A percentile compares a stretch with the other conserved stretches of the same genome.
Conservation (phyloP, 2,329 filamentous ascomycete species). For the Chrysosporium queenslandicum region DNA sequence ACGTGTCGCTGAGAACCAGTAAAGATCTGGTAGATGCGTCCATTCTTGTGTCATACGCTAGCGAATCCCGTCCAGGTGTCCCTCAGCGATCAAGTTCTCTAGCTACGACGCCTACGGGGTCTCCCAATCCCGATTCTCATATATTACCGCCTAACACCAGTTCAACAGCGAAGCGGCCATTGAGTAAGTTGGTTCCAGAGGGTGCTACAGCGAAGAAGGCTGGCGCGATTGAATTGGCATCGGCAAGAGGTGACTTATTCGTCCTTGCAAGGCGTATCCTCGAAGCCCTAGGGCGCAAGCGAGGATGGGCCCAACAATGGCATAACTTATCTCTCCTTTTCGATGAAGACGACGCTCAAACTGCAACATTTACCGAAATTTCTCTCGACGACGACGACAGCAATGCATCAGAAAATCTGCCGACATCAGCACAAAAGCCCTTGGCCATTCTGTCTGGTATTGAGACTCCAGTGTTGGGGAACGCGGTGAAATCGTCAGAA, state of each 20-base stretch:
- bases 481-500: constrained; percentile 51
- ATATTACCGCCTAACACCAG: constrained; percentile 13
- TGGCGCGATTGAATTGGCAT: constrained; percentile 72
- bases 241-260: constrained; percentile 71
- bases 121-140: neutral
- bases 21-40: constrained; percentile 21
- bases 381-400: constrained; percentile 26
- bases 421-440: neutral
- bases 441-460: constrained; percentile 39
- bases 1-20: constrained; percentile 28
- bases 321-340: constrained; percentile 42
- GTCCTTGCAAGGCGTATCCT: constrained; percentile 70
- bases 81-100: constrained; percentile 31
- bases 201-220: constrained; percentile 39
- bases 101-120: neutral
- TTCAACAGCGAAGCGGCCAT: constrained; percentile 36
- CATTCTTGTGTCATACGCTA: constrained; percentile 15
- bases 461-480: constrained; percentile 48
- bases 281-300: constrained; percentile 59
- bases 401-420: constrained; percentile 17
- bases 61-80: constrained; percentile 24
- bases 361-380: constrained; percentile 28
- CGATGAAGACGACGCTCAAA: constrained; percentile 24
- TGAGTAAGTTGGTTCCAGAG: constrained; percentile 28
- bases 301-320: constrained; percentile 72